Conservation (phyloP, 2,329 filamentous ascomycete genomes). For the Xylariales sp. region DNA sequence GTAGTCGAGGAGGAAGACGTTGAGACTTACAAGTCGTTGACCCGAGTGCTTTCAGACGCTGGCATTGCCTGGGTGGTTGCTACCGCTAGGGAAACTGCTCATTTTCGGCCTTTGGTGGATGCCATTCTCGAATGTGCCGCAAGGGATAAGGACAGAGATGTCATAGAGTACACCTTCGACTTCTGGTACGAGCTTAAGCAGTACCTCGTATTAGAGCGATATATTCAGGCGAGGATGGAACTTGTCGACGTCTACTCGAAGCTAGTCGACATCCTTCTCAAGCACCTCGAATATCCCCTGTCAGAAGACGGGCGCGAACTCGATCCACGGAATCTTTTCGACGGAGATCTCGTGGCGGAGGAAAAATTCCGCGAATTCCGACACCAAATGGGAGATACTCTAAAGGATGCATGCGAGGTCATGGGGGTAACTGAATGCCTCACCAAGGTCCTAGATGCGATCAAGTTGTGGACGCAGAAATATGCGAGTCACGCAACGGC, state of each 20-base stretch:
- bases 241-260: constrained; percentile 80
- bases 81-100: constrained; percentile 74
- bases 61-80: constrained; percentile 92
- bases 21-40: constrained; percentile 82
- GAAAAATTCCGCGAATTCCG: constrained; percentile 96
- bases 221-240: constrained; percentile 73
- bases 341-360: constrained; percentile 90
- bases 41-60: constrained; percentile 85
- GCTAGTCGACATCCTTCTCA: constrained; percentile 88
- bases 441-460: constrained; percentile 78
- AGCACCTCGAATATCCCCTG: constrained; percentile 80
- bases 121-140: constrained; percentile 87
- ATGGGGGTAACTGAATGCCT: constrained; percentile 91
- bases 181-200: constrained; percentile 99
- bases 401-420: constrained; percentile 96
- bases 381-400: constrained; percentile 93
- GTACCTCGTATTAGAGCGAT: constrained; percentile 86
- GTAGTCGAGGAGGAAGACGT: constrained; percentile 75
- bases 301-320: constrained; percentile 68
- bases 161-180: constrained; percentile 87
- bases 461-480: constrained; percentile 82
- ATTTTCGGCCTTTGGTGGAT: constrained; percentile 83
- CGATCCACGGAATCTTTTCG: constrained; percentile 67
- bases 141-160: constrained; percentile 82
- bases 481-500: constrained; percentile 72